Base-by-base conservation (phyloP, 2,329 filamentous ascomycete species). In the Fusarium torulosum region DNA sequence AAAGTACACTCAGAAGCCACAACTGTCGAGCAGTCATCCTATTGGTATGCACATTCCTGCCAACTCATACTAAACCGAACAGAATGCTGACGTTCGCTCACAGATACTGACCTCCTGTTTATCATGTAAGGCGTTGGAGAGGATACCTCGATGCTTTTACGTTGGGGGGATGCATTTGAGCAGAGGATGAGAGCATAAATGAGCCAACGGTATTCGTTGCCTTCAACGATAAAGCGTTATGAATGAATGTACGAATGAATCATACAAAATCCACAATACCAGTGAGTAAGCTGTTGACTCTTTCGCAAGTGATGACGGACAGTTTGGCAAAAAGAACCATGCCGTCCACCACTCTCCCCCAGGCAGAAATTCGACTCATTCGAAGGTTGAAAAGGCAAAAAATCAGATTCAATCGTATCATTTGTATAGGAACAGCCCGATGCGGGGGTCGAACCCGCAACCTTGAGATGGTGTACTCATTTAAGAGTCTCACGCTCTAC, bases 11-110 rank as follows among this genome's bases (percentile, higher is more conserved):
- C 96, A 99, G 81, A 97, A 97, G 82, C 96, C 96, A 52, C 96
- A 99, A 83, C 83, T 99, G 70, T 97, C 94, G 75, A 95, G 93
- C 82, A 97, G 94, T 79, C 96, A 99, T 80, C 96, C 96, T 35
- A 83, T 99, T 75, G 94, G 95, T 97, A 89, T 82, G 90, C 81
- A 23, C n/a, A 11, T 20, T 19, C 8, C 15, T 27, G 17, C 10
- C 6, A 14, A 0, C 8, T 3, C 15, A 8, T 2, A n/a, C 17
- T 20, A 10, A 2, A 17, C 15, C 19, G 8, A 7, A 19, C 20
- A 33, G 3, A 70, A 73, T 67, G 70, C 27, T 63, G 7, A 50
- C 25, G 13, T 35, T 9, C 25, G 14, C 4, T 8, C n/a, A 7
- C 58, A 91, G 88, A 91, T 76, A 89, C 86, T 63, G 85, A 90